These are phyloP conservation scores for Claviceps sp. DNA, from an alignment of 2,329 filamentous ascomycete genomes.

Conservation along the genomic window DNA sequence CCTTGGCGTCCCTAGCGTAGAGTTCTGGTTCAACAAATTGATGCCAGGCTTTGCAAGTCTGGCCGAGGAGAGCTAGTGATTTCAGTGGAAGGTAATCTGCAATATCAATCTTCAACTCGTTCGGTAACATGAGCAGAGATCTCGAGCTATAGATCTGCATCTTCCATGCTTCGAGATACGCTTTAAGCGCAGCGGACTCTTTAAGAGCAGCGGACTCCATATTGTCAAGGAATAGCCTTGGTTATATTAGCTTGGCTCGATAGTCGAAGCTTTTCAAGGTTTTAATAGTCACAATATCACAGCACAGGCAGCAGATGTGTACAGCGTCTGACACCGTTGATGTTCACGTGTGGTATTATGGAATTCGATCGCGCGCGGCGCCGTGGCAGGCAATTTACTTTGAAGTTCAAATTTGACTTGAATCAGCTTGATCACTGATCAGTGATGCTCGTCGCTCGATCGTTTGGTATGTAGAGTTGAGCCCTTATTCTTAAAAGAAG, in stretches of 20 bases:
- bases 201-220: slow-evolving; percentile 19
- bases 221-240: no score
- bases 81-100: background rate
- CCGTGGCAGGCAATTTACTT: no score
- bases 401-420: no score
- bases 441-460: background rate
- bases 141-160: background rate
- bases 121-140: background rate
- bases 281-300: no score
- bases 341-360: no score
- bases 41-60: background rate
- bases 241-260: no score
- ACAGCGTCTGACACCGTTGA: no score
- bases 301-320: no score
- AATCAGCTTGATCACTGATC: no score
- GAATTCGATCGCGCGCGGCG: no score
- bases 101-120: background rate
- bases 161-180: background rate
- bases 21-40: background rate
- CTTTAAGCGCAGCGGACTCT: no score
- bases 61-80: background rate
- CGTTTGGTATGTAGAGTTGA: background rate
- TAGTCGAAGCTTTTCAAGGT: no score
- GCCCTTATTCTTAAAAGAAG: background rate
- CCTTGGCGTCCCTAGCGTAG: background rate